A percentile compares a stretch with the other conserved stretches of the same genome.
phyloP scores from a whole-genome alignment of 1,139 yeast genomes.

The Suhomyces taliae region DNA sequence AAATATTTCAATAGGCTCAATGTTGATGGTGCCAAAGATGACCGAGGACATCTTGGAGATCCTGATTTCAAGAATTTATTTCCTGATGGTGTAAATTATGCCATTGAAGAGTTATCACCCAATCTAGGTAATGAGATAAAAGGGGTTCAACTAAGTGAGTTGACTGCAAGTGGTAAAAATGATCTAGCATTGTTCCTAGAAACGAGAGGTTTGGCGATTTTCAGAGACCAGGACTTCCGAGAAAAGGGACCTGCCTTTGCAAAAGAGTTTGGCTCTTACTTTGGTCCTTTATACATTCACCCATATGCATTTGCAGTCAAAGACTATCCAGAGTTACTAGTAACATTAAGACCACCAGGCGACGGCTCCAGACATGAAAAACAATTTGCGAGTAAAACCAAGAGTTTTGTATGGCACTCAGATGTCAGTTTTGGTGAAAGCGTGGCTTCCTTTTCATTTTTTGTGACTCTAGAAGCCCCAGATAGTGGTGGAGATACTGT shows the following conservation, averaged over 20 bases:
- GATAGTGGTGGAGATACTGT: conserved; percentile 37
- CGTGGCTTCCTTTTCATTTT: conserved; percentile 32
- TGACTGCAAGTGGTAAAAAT: conserved; percentile 31
- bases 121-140: conserved; percentile 33
- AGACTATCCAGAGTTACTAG: conserved; percentile 29
- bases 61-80: conserved; percentile 28
- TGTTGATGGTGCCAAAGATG: conserved; percentile 22
- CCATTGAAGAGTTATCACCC: conserved; percentile 26
- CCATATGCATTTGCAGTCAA: conserved; percentile 31
- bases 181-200: conserved; percentile 34
- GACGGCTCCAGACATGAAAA: conserved; percentile 22
- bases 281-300: conserved; percentile 36
- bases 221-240: conserved; percentile 33
- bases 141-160: conserved; percentile 33
- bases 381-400: conserved; percentile 20
- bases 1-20: conserved; percentile 21
- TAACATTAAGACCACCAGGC: conserved; percentile 32
- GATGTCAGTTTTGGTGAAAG: conserved; percentile 33
- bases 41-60: conserved; percentile 32
- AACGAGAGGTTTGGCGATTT: conserved; percentile 31
- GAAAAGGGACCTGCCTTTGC: conserved; percentile 32
- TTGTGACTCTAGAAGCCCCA: conserved; percentile 35
- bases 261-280: conserved; percentile 28
- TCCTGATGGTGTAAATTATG: conserved; percentile 19
- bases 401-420: conserved; percentile 27